A percentile compares a stretch with the other conserved stretches of the same genome.
Conservation (phyloP, 176 grass and related monocot genomes). For the Sorghum bicolor region DNA sequence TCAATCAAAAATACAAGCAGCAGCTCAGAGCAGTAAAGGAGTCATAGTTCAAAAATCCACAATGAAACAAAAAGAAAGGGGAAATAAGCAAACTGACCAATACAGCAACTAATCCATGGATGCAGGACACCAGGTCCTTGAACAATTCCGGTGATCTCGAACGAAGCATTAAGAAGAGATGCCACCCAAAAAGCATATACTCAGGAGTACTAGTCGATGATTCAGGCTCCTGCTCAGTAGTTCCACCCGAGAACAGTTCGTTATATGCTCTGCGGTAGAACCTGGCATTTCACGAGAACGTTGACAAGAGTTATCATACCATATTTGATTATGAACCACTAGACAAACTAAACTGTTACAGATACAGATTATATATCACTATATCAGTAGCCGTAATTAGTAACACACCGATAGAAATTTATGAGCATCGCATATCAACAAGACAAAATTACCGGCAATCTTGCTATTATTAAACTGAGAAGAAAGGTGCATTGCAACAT, state of each 20-base stretch:
- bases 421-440: neutral
- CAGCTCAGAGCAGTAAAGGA: neutral
- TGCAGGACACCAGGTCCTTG: conserved; percentile 84
- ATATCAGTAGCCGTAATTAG: neutral
- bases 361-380: neutral
- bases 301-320: neutral
- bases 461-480: conserved; percentile 12
- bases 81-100: conserved; percentile 58
- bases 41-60: conserved; percentile 1
- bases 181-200: conserved; percentile 73
- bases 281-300: conserved; percentile 36
- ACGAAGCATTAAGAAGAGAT: conserved; percentile 76
- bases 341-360: neutral
- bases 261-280: conserved; percentile 76
- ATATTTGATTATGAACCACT: neutral
- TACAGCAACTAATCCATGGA: conserved; percentile 79
- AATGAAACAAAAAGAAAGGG: conserved; percentile 10
- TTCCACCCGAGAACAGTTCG: conserved; percentile 64
- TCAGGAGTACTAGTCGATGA: conserved; percentile 39
- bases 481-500: neutral
- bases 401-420: neutral
- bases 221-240: conserved; percentile 32
- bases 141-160: conserved; percentile 58
- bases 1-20: conserved; percentile 15
- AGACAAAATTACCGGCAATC: neutral